These are phyloP conservation scores for Yarrowia sp. DNA, from an alignment of 805 yeast genomes.

Conservation along the genomic window DNA sequence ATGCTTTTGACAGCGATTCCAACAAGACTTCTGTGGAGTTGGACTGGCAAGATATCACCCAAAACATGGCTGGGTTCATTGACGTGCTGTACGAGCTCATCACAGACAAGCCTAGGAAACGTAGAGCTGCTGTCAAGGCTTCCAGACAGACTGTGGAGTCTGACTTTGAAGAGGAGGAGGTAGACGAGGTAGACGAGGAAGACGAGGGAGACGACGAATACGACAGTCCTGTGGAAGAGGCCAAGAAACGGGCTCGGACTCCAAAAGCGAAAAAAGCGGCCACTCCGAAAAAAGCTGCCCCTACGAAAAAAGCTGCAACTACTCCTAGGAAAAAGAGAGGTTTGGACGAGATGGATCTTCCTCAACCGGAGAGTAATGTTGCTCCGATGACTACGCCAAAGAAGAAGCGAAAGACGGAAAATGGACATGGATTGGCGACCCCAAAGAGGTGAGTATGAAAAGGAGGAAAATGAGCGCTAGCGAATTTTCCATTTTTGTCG, in stretches of 20 bases:
- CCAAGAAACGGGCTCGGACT: not conserved
- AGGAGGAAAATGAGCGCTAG: no score
- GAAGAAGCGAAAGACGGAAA: constrained; percentile 20
- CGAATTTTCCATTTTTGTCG: no score
- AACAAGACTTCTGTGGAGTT: constrained; percentile 7
- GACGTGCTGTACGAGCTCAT: not conserved
- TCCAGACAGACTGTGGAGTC: not conserved
- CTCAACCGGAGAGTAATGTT: not conserved
- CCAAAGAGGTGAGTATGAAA: constrained; percentile 23
- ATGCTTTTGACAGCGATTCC: not conserved
- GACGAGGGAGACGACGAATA: constrained; percentile 3
- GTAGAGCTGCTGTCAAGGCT: constrained; percentile 4
- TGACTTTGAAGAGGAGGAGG: not conserved
- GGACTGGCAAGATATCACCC: constrained; percentile 7
- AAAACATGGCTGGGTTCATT: not conserved
- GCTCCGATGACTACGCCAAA: constrained; percentile 18
- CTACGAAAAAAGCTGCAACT: not conserved
- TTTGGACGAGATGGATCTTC: not conserved
- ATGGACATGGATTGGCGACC: not conserved
- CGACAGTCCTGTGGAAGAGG: not conserved
- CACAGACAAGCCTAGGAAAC: constrained; percentile 3
- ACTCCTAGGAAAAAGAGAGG: not conserved
- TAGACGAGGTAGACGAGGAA: not conserved
- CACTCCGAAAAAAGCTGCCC: not conserved
- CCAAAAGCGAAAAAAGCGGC: not conserved